phyloP scores from a whole-genome alignment of 2,329 filamentous ascomycete genomes.

The Albophoma yamanashiensis region DNA sequence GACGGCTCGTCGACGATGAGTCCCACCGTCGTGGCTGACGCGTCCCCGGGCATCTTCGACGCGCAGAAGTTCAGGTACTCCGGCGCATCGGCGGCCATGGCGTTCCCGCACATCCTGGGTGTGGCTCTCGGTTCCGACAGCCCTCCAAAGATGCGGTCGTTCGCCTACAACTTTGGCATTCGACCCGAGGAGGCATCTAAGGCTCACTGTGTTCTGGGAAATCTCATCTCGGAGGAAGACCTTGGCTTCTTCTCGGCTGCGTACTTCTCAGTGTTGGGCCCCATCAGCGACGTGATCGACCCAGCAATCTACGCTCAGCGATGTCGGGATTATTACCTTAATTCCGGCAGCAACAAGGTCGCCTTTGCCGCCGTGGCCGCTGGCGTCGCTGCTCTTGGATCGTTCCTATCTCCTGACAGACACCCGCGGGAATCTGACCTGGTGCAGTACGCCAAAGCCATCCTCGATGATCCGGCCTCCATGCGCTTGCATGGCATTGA shows the following conservation, averaged over 20 bases:
- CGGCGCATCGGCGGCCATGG: conserved; percentile 10
- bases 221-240: conserved; percentile 9
- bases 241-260: conserved; percentile 7
- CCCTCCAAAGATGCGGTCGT: conserved; percentile 8
- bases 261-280: conserved; percentile 9
- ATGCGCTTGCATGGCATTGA: conserved; percentile 9
- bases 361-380: conserved; percentile 11
- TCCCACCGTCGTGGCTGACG: not conserved
- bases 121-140: conserved; percentile 8
- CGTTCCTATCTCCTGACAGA: conserved; percentile 9
- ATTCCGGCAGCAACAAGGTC: conserved; percentile 2
- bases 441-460: conserved; percentile 10
- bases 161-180: conserved; percentile 13
- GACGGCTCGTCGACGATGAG: conserved; percentile 4
- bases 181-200: conserved; percentile 9
- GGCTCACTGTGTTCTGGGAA: conserved; percentile 5
- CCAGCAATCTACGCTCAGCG: conserved; percentile 5
- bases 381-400: conserved; percentile 12
- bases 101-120: conserved; percentile 11
- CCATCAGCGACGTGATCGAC: conserved; percentile 8
- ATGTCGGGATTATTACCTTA: conserved; percentile 10
- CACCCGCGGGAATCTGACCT: conserved; percentile 10
- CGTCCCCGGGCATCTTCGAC: conserved; percentile 8
- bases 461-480: conserved; percentile 12
- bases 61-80: conserved; percentile 8